Evolutionary conservation across 805 yeast genomes (phyloP).

Genomic region (Saccharomycopsis sp.): DNA sequence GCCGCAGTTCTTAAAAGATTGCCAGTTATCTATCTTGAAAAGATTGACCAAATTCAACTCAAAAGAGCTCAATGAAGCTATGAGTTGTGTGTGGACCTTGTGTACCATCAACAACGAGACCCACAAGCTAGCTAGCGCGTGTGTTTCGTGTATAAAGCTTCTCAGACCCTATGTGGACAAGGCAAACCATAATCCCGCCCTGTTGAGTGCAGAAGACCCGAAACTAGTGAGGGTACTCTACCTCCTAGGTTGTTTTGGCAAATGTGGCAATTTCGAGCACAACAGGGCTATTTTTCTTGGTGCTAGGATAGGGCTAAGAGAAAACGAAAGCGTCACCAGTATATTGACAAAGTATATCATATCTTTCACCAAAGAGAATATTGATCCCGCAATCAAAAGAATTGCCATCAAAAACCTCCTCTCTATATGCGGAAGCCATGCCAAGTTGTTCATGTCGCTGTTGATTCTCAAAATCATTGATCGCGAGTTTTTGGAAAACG

Average conservation of each 20-base stretch:
- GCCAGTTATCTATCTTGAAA: slow-evolving; percentile 46
- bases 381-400: slow-evolving; percentile 34
- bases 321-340: slow-evolving; percentile 50
- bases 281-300: slow-evolving; percentile 33
- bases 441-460: slow-evolving; percentile 52
- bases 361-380: slow-evolving; percentile 38
- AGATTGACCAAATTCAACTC: slow-evolving; percentile 54
- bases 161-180: slow-evolving; percentile 40
- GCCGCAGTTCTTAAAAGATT: slow-evolving; percentile 41
- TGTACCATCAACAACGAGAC: slow-evolving; percentile 41
- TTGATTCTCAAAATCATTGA: slow-evolving; percentile 45
- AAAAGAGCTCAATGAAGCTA: slow-evolving; percentile 62
- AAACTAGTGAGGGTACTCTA: slow-evolving; percentile 51
- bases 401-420: slow-evolving; percentile 54
- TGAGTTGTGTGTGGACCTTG: slow-evolving; percentile 60
- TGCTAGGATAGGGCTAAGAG: slow-evolving; percentile 37
- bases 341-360: slow-evolving; percentile 54
- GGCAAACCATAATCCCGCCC: slow-evolving; percentile 23
- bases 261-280: slow-evolving; percentile 55
- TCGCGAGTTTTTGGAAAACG: slow-evolving; percentile 33
- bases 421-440: slow-evolving; percentile 52
- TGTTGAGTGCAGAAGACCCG: slow-evolving; percentile 28
- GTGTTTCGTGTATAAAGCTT: slow-evolving; percentile 51
- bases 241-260: slow-evolving; percentile 65
- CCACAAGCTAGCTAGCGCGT: slow-evolving; percentile 49